Evolutionary conservation across 164 flowering plant genomes (phyloP).

Genomic region (Paratinospora sagittata): DNA sequence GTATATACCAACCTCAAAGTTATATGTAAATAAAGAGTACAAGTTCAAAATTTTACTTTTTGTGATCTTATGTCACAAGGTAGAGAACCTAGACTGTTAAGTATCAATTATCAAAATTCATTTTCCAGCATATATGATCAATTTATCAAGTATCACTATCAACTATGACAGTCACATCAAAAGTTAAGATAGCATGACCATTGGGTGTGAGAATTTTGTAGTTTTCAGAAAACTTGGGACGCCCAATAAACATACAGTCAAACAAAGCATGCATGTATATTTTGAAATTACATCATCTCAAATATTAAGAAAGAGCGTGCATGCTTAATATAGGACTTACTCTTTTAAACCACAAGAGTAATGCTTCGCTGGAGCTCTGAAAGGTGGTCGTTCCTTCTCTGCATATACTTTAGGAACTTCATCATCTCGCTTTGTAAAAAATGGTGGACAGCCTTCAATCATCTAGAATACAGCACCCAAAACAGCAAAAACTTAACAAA

Average conservation of each 20-base stretch:
- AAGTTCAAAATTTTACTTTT: too few relatives aligned
- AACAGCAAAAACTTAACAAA: not conserved
- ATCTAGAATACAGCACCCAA: conserved; percentile 40
- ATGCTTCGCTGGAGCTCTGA: conserved; percentile 60
- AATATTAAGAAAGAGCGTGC: not conserved
- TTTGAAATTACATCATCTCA: not conserved
- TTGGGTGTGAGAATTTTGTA: not conserved
- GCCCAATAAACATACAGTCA: too few relatives aligned
- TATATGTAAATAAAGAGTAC: too few relatives aligned
- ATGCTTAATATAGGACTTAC: conserved; percentile 34
- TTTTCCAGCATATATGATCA: too few relatives aligned
- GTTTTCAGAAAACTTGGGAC: not conserved
- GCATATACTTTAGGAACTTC: conserved; percentile 68
- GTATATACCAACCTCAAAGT: not conserved
- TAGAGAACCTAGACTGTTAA: too few relatives aligned
- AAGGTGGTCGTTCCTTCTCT: conserved; percentile 75
- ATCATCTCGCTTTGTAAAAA: conserved; percentile 45
- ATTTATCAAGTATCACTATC: too few relatives aligned
- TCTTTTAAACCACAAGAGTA: conserved; percentile 80
- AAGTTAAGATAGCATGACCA: too few relatives aligned
- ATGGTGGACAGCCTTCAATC: conserved; percentile 92
- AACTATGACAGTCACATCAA: too few relatives aligned
- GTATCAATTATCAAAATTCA: too few relatives aligned
- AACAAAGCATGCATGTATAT: too few relatives aligned
- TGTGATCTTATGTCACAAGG: too few relatives aligned